A percentile compares a stretch with the other conserved stretches of the same genome.
phyloP scores from a whole-genome alignment of 2,329 filamentous ascomycete species.

The Penicillium sp. region DNA sequence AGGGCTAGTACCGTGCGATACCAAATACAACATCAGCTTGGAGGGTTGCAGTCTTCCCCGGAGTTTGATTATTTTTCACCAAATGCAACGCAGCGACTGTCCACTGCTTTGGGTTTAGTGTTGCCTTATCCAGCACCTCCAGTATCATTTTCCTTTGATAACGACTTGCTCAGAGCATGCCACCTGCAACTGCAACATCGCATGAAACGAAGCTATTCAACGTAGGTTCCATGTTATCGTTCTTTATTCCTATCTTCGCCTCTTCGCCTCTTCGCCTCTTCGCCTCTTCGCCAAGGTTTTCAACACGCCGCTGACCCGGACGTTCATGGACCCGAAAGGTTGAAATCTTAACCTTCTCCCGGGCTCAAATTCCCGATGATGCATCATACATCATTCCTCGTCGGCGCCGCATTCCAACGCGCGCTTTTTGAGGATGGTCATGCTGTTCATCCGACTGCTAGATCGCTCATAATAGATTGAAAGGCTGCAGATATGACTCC shows the following conservation, averaged over 20 bases:
- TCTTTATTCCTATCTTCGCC: not conserved
- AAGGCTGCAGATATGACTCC: not conserved
- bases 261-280: not conserved
- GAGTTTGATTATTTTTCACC: conserved; percentile 27
- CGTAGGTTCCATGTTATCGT: not conserved
- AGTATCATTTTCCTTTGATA: not conserved
- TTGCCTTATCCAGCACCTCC: conserved; percentile 3
- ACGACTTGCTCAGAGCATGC: conserved; percentile 13
- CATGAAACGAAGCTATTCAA: conserved; percentile 19
- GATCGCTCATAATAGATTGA: not conserved
- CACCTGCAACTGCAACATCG: conserved; percentile 30
- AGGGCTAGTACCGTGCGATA: not conserved
- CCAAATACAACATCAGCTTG: conserved; percentile 23
- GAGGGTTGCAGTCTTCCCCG: conserved; percentile 32
- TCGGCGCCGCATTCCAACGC: not conserved
- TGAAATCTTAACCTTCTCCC: not conserved
- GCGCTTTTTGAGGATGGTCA: not conserved
- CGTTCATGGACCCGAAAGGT: not conserved
- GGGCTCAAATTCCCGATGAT: conserved; percentile 3
- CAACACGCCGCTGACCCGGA: not conserved
- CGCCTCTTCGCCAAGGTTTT: not conserved
- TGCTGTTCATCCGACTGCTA: not conserved
- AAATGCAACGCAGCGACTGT: conserved; percentile 34
- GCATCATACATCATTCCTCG: conserved; percentile 6
- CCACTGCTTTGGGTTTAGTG: conserved; percentile 12